A percentile compares a stretch with the other conserved stretches of the same genome.
Conservation (phyloP, 2,329 filamentous ascomycete species). For the Blumeria hordei region DNA sequence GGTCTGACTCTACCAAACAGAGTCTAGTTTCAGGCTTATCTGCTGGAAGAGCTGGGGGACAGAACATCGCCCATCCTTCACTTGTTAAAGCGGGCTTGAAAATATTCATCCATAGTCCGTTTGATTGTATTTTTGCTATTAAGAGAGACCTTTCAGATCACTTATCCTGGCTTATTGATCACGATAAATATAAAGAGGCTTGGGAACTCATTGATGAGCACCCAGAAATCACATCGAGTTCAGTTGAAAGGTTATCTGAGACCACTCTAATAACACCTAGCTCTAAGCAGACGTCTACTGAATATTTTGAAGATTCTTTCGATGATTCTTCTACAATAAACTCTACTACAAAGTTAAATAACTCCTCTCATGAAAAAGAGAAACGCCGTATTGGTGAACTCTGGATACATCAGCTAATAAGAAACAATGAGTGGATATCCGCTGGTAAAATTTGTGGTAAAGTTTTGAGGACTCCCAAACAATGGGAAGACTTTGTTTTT, state of each 20-base stretch:
- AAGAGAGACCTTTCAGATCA: conserved; percentile 73
- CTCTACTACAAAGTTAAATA: conserved; percentile 29
- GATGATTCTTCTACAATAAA: conserved; percentile 40
- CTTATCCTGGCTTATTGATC: conserved; percentile 62
- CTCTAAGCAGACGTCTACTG: conserved; percentile 14
- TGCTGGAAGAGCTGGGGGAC: background rate
- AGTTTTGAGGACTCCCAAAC: conserved; percentile 52
- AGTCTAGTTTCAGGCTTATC: conserved; percentile 16
- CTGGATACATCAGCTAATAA: conserved; percentile 73
- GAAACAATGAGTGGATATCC: conserved; percentile 45
- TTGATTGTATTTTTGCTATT: conserved; percentile 82
- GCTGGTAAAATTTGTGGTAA: conserved; percentile 65
- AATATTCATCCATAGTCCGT: conserved; percentile 89
- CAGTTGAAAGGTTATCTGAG: conserved; percentile 19
- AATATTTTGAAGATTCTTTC: conserved; percentile 43
- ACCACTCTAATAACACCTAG: conserved; percentile 19
- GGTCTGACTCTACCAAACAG: conserved; percentile 25
- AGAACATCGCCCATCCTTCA: conserved; percentile 10
- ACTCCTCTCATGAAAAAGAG: conserved; percentile 55
- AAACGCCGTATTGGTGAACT: conserved; percentile 79
- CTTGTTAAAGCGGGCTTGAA: conserved; percentile 33
- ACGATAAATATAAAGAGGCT: conserved; percentile 56
- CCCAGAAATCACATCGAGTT: conserved; percentile 39
- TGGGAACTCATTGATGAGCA: conserved; percentile 80
- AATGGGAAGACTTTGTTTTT: conserved; percentile 95